Evolutionary conservation across 768 basidiomycete species (phyloP).

Genomic region (Scleroderma bovista): DNA sequence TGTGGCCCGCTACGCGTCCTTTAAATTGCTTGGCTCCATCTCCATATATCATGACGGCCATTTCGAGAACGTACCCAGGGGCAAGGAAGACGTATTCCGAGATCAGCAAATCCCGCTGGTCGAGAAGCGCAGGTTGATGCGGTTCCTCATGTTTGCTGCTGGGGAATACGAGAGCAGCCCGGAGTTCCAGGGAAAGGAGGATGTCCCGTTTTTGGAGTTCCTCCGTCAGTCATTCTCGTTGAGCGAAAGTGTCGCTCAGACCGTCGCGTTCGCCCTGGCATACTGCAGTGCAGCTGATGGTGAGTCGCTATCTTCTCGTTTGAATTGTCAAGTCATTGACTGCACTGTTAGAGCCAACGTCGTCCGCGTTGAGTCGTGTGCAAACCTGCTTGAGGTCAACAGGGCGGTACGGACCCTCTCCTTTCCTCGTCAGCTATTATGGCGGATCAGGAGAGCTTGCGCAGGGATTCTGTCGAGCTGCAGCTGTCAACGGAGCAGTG

Average conservation of each 20-base stretch:
- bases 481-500: conserved; percentile 74
- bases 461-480: conserved; percentile 84
- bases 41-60: conserved; percentile 48
- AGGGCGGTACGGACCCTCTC: conserved; percentile 82
- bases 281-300: conserved; percentile 58
- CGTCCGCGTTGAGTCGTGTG: conserved; percentile 63
- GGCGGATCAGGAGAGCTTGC: conserved; percentile 89
- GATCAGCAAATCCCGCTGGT: conserved; percentile 67
- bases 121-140: conserved; percentile 89
- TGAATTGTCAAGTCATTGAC: conserved; percentile 4
- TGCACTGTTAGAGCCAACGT: conserved; percentile 50
- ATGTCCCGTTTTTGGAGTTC: conserved; percentile 56
- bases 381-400: conserved; percentile 69
- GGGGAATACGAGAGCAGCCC: conserved; percentile 64
- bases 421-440: conserved; percentile 93
- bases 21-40: conserved; percentile 72
- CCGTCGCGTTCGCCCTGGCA: conserved; percentile 75
- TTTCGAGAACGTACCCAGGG: conserved; percentile 71
- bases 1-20: conserved; percentile 88
- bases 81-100: conserved; percentile 93
- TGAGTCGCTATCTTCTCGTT: conserved; percentile 23
- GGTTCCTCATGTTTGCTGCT: conserved; percentile 78
- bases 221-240: conserved; percentile 62
- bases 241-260: conserved; percentile 46
- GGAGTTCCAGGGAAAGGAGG: conserved; percentile 53